Conservation (phyloP, 257 asterid genomes). For the Rehmannia glutinosa region DNA sequence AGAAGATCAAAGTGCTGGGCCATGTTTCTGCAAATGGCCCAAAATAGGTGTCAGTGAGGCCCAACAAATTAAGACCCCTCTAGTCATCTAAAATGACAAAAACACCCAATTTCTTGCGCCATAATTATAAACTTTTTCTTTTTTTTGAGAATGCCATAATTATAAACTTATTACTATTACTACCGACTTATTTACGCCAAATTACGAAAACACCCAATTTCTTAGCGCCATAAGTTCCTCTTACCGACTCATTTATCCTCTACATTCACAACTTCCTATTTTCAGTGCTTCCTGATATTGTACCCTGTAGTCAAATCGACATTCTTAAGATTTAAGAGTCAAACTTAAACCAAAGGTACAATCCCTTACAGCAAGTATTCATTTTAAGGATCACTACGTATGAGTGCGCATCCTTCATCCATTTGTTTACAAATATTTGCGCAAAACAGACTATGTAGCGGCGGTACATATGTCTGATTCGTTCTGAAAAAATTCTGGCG, state of each 20-base stretch:
- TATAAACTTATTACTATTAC: too few relatives aligned
- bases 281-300: not conserved
- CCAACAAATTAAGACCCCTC: not conserved
- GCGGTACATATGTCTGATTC: constrained; percentile 1
- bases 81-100: not conserved
- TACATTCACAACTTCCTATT: not conserved
- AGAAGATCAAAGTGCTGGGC: too few relatives aligned
- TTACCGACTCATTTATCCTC: not conserved
- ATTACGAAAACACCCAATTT: constrained; percentile 3
- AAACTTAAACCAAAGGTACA: not conserved
- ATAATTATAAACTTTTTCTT: too few relatives aligned
- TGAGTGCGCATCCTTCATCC: too few relatives aligned
- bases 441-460: not conserved
- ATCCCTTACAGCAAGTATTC: not conserved
- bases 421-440: too few relatives aligned
- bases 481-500: constrained; percentile 7
- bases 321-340: not conserved
- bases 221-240: constrained; percentile 31
- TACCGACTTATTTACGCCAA: not conserved
- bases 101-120: too few relatives aligned
- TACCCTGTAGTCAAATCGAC: not conserved
- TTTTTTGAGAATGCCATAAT: too few relatives aligned
- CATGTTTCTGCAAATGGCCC: too few relatives aligned
- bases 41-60: too few relatives aligned
- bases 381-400: not conserved